Conservation (phyloP, 768 basidiomycete genomes). For the Lentinula raphanica region DNA sequence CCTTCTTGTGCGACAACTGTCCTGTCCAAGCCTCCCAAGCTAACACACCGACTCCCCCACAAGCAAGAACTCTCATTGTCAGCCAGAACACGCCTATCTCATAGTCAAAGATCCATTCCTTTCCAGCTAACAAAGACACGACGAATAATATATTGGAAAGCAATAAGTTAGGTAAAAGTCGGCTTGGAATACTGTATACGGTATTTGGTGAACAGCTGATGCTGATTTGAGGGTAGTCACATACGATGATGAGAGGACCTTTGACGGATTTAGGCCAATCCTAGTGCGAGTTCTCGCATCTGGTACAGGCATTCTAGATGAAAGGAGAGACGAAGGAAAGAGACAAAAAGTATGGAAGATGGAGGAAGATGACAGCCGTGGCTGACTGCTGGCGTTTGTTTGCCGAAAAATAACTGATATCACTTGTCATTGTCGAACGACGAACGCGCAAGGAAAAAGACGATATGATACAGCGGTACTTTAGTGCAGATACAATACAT, state of each 20-base stretch:
- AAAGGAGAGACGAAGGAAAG: background rate
- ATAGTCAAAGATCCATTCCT: conserved; percentile 60
- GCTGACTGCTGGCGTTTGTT: background rate
- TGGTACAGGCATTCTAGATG: conserved; percentile 39
- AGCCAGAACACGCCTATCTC: conserved; percentile 76
- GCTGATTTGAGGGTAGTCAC: conserved; percentile 3
- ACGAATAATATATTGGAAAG: conserved; percentile 62
- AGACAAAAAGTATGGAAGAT: no score
- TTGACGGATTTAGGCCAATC: conserved; percentile 55
- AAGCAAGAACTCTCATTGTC: conserved; percentile 65
- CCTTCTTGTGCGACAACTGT: conserved; percentile 46
- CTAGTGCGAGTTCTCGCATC: conserved; percentile 64
- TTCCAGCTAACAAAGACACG: conserved; percentile 54
- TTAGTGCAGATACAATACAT: conserved; percentile 1
- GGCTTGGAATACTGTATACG: conserved; percentile 43
- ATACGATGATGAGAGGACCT: conserved; percentile 21
- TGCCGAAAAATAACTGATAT: background rate
- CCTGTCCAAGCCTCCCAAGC: conserved; percentile 56
- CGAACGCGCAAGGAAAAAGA: background rate
- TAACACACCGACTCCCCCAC: conserved; percentile 61
- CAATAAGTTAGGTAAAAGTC: conserved; percentile 49
- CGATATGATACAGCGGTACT: background rate
- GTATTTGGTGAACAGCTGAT: conserved; percentile 13
- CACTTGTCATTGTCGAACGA: no score
- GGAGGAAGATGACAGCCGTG: background rate